phyloP scores from a whole-genome alignment of 352 stramenopile species.

The Thalassiosira sp. region DNA sequence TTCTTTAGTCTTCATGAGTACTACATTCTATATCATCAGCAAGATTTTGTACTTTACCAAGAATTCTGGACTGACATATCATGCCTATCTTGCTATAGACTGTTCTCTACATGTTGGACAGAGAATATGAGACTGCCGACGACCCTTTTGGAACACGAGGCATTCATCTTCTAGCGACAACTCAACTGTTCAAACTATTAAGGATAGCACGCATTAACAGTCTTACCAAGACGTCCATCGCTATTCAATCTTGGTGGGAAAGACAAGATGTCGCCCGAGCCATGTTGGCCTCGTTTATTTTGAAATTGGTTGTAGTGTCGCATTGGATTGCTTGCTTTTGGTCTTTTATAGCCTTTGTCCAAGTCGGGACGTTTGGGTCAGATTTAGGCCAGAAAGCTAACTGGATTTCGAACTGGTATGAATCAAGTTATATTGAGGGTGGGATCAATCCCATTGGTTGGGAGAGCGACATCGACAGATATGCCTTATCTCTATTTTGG shows the following conservation, averaged over 20 bases:
- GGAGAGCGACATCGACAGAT: slow-evolving; percentile 27
- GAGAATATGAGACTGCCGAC: not conserved
- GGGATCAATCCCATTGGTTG: slow-evolving; percentile 37
- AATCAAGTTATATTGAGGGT: slow-evolving; percentile 8
- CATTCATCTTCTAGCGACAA: not conserved
- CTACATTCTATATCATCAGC: too few relatives aligned
- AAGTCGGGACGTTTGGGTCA: slow-evolving; percentile 2
- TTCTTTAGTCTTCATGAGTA: too few relatives aligned
- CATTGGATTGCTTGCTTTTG: slow-evolving; percentile 30
- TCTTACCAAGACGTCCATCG: not conserved
- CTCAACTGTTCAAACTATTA: not conserved
- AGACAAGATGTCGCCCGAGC: not conserved
- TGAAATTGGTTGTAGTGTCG: not conserved
- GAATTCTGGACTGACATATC: too few relatives aligned
- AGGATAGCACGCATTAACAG: not conserved
- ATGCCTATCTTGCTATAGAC: too few relatives aligned
- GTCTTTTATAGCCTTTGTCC: slow-evolving; percentile 13
- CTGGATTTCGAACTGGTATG: slow-evolving; percentile 46
- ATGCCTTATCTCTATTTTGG: slow-evolving; percentile 44
- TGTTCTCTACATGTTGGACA: too few relatives aligned
- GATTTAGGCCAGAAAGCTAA: slow-evolving; percentile 22
- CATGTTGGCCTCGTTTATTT: not conserved
- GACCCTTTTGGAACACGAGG: not conserved
- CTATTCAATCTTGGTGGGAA: not conserved
- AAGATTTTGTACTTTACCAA: too few relatives aligned